Conservation (phyloP, 345 rosid genomes). For the Hibiscus trionum region DNA sequence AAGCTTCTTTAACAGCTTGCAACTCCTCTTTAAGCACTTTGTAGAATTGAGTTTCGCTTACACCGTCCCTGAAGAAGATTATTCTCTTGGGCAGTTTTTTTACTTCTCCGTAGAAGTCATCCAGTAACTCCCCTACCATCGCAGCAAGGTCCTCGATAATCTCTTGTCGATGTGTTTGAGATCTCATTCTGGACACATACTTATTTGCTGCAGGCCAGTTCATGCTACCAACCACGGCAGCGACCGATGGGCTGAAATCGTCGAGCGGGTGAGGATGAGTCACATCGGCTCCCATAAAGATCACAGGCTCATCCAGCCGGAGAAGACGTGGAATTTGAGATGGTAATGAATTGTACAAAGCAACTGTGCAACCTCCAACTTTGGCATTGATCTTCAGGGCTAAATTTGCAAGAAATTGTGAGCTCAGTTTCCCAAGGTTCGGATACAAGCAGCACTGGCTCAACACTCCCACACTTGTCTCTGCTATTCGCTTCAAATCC, state of each 20-base stretch:
- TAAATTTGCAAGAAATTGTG: conserved; percentile 85
- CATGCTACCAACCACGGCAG: conserved; percentile 98
- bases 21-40: conserved; percentile 76
- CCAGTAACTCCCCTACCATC: conserved; percentile 78
- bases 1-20: conserved; percentile 59
- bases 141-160: conserved; percentile 74
- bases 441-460: conserved; percentile 87
- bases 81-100: conserved; percentile 69
- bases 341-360: conserved; percentile 69
- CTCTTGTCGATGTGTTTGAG: conserved; percentile 89
- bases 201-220: conserved; percentile 98
- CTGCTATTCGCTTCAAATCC: conserved; percentile 89
- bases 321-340: conserved; percentile 76
- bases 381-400: conserved; percentile 95
- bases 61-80: conserved; percentile 91
- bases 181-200: conserved; percentile 78
- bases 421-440: conserved; percentile 67
- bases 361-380: conserved; percentile 86
- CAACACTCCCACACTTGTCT: conserved; percentile 76
- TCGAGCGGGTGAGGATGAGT: conserved; percentile 97
- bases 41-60: conserved; percentile 84
- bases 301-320: conserved; percentile 61
- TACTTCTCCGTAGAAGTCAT: conserved; percentile 58
- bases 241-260: conserved; percentile 85
- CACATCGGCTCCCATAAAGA: conserved; percentile 97